Percentiles rank a stretch among this genome's conserved stretches.
Evolutionary conservation across 768 basidiomycete species (phyloP).

Genomic region (Vararia minispora): DNA sequence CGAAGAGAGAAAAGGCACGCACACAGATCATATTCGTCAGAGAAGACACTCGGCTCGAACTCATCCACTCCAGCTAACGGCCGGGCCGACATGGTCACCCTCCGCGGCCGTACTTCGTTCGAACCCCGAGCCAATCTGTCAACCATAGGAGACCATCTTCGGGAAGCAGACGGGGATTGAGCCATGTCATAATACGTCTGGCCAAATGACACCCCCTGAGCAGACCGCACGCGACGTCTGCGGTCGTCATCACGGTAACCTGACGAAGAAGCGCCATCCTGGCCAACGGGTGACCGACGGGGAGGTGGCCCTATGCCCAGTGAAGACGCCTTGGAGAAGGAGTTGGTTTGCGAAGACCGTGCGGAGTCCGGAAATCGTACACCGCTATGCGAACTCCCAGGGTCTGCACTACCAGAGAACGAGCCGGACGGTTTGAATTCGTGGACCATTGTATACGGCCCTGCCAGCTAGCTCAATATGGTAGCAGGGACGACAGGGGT

Average conservation of each 20-base stretch:
- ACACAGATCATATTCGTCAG: slow-evolving; percentile 75
- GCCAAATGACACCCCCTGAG: too few relatives aligned
- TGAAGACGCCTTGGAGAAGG: slow-evolving; percentile 8
- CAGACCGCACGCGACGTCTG: slow-evolving; percentile 22
- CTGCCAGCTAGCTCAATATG: too few relatives aligned
- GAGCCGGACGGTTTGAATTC: not conserved
- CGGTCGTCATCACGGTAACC: slow-evolving; percentile 14
- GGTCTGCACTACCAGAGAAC: slow-evolving; percentile 1
- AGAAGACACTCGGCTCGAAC: slow-evolving; percentile 28
- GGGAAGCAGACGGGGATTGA: too few relatives aligned
- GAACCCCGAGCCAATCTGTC: too few relatives aligned
- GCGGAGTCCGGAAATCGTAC: too few relatives aligned
- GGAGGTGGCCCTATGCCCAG: slow-evolving; percentile 21
- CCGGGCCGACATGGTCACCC: too few relatives aligned
- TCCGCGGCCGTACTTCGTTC: too few relatives aligned
- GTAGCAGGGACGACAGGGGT: too few relatives aligned
- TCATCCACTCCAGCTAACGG: slow-evolving; percentile 10
- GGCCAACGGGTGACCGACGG: slow-evolving; percentile 3
- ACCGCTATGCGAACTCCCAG: not conserved
- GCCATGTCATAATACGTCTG: too few relatives aligned
- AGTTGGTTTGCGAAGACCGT: slow-evolving; percentile 5
- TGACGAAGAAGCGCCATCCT: slow-evolving; percentile 2
- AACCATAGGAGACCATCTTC: not conserved
- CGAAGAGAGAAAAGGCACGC: slow-evolving; percentile 21
- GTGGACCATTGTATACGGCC: not conserved